Evolutionary conservation across 2,329 filamentous ascomycete species (phyloP).

Genomic region (Zymoseptoria ardabiliae): DNA sequence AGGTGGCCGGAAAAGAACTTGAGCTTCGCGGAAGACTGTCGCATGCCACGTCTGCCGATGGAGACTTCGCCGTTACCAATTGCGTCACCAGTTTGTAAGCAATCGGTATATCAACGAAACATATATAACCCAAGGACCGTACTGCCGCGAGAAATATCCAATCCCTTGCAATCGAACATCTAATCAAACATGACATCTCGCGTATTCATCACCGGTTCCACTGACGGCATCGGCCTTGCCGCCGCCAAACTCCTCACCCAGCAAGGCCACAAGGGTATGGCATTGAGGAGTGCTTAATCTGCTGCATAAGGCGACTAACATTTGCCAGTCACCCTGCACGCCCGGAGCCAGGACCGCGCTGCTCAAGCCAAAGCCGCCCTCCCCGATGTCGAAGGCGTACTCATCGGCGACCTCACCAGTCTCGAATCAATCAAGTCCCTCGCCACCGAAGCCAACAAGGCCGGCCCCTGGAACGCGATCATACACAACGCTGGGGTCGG

Average conservation of each 20-base stretch:
- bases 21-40: background rate
- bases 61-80: background rate
- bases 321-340: constrained; percentile 45
- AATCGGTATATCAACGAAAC: background rate
- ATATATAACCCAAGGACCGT: background rate
- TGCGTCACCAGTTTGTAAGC: background rate
- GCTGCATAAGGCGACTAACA: too few relatives aligned
- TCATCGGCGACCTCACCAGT: constrained; percentile 48
- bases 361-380: constrained; percentile 42
- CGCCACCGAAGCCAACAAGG: constrained; percentile 44
- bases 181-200: constrained; percentile 33
- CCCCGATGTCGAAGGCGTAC: constrained; percentile 44
- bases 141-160: background rate
- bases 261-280: constrained; percentile 40
- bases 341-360: constrained; percentile 49
- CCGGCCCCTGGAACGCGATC: constrained; percentile 47
- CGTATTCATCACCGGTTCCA: constrained; percentile 51
- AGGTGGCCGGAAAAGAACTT: background rate
- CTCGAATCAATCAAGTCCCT: constrained; percentile 46
- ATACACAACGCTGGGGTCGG: constrained; percentile 52
- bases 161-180: background rate
- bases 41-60: background rate
- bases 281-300: too few relatives aligned
- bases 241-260: constrained; percentile 45
- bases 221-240: constrained; percentile 49